phyloP scores from a whole-genome alignment of 371 early-diverging fungal species.

The Syncephalastrum racemosum region DNA sequence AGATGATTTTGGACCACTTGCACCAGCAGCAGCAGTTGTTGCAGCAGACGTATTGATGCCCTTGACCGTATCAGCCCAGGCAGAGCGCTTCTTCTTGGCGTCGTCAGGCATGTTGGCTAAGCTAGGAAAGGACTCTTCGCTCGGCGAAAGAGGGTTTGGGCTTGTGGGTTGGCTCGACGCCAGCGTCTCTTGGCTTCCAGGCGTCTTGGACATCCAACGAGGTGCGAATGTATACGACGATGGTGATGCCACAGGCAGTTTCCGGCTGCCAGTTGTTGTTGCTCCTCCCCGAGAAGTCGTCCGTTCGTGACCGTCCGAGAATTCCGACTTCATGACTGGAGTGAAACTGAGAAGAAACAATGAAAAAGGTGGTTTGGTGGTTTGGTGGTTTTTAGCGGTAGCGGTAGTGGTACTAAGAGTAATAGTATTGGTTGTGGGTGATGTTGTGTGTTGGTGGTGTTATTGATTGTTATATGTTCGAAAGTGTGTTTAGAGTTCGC shows the following conservation, averaged over 20 bases:
- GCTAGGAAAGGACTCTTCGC: constrained; percentile 18
- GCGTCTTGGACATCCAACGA: constrained; percentile 21
- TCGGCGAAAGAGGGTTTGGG: constrained; percentile 8
- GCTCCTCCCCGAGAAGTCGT: not conserved
- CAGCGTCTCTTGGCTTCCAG: not conserved
- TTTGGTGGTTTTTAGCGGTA: no score
- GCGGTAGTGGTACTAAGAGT: no score
- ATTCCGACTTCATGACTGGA: no score
- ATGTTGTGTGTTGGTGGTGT: no score
- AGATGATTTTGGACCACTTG: constrained; percentile 1
- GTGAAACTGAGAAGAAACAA: no score
- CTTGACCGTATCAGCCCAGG: constrained; percentile 16
- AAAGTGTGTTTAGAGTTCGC: no score
- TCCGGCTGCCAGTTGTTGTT: constrained; percentile 2
- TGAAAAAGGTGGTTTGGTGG: no score
- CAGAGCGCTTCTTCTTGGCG: constrained; percentile 23
- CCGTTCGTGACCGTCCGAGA: no score
- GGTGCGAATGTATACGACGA: constrained; percentile 20
- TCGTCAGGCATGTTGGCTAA: constrained; percentile 9
- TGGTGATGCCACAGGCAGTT: constrained; percentile 12
- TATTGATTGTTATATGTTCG: no score
- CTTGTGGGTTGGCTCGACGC: constrained; percentile 21
- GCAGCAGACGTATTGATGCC: no score
- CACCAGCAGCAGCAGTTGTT: no score
- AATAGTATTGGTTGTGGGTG: no score